phyloP scores from a whole-genome alignment of 2,329 filamentous ascomycete species.

The Pseudogymnoascus sp. region DNA sequence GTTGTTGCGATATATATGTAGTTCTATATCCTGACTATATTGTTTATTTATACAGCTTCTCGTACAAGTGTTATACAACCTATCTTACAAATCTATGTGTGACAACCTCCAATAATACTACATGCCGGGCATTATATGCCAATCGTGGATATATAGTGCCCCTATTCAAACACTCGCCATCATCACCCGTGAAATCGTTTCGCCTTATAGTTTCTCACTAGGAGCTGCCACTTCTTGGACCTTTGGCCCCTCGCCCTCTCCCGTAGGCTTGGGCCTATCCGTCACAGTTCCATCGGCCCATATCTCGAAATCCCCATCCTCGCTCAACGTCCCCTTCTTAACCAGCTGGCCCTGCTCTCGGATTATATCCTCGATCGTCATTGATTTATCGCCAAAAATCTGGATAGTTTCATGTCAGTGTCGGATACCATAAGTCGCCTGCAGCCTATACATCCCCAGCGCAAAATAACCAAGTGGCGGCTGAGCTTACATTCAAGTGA shows the following conservation, averaged over 20 bases:
- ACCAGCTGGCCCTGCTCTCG: constrained; percentile 66
- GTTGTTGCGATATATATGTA: background rate
- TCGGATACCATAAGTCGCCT: background rate
- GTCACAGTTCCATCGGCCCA: constrained; percentile 58
- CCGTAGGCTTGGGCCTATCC: constrained; percentile 13
- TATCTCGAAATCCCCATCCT: constrained; percentile 84
- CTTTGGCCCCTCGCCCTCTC: background rate
- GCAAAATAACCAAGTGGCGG: background rate
- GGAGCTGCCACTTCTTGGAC: background rate
- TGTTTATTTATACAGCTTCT: constrained; percentile 4
- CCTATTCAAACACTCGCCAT: constrained; percentile 1
- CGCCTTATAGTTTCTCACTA: background rate
- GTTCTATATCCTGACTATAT: constrained; percentile 10
- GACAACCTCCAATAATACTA: background rate
- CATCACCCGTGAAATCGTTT: background rate
- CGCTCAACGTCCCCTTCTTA: constrained; percentile 62
- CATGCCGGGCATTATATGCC: background rate
- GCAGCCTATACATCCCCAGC: background rate
- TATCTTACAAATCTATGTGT: constrained; percentile 6
- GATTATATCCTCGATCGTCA: constrained; percentile 73
- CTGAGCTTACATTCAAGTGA: constrained; percentile 56
- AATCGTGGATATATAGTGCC: background rate
- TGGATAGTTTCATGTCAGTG: constrained; percentile 21
- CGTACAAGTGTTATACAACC: constrained; percentile 3
- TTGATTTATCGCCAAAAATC: constrained; percentile 65